A percentile compares a stretch with the other conserved stretches of the same genome.
Conservation (phyloP, 129 eudicot genomes). For the Flaveria robusta region DNA sequence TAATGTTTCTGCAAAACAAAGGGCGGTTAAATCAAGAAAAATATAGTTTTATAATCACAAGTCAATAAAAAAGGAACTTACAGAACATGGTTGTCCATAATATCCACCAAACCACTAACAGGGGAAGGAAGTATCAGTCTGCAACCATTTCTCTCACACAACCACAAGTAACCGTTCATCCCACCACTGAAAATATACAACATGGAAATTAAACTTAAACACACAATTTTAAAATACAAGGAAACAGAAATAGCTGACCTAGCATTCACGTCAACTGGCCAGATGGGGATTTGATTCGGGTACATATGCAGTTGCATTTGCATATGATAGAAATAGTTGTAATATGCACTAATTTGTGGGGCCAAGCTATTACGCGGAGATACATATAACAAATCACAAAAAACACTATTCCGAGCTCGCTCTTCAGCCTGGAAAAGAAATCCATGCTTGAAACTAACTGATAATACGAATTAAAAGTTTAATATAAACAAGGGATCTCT, state of each 20-base stretch:
- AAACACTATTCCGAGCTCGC: constrained; percentile 69
- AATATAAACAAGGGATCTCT: neutral
- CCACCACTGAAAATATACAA: constrained; percentile 60
- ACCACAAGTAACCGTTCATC: constrained; percentile 87
- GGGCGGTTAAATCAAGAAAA: neutral
- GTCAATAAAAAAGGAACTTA: constrained; percentile 44
- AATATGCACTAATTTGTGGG: constrained; percentile 53
- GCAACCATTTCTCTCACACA: constrained; percentile 74
- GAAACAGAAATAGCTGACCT: constrained; percentile 52
- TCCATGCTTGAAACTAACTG: constrained; percentile 1
- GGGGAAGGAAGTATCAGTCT: constrained; percentile 60
- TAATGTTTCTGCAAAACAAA: constrained; percentile 62
- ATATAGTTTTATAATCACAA: neutral
- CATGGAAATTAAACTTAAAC: neutral
- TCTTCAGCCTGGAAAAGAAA: constrained; percentile 68
- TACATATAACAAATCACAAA: constrained; percentile 74
- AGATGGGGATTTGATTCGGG: constrained; percentile 42
- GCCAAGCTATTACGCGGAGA: constrained; percentile 65
- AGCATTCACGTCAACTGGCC: constrained; percentile 58
- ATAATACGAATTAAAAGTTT: neutral
- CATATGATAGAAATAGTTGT: constrained; percentile 41
- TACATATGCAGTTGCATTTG: constrained; percentile 39
- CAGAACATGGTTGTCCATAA: constrained; percentile 61
- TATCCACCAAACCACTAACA: constrained; percentile 60
- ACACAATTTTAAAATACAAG: neutral